Evolutionary conservation across 495 filamentous ascomycete species (phyloP).

Genomic region (Paragyromitra xinjiangensis): DNA sequence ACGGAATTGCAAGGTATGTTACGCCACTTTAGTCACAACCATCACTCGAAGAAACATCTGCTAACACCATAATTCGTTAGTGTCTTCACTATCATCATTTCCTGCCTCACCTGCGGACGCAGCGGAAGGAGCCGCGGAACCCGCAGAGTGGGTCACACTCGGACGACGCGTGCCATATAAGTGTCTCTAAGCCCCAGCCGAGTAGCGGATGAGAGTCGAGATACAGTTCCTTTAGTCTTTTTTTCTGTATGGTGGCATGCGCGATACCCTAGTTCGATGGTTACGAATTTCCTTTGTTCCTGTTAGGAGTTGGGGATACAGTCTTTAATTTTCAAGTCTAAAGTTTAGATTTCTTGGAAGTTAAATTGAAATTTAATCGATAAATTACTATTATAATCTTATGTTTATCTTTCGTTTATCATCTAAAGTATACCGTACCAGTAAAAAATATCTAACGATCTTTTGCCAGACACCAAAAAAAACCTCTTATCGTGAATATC

Average conservation of each 20-base stretch:
- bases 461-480: not conserved
- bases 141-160: conserved; percentile 19
- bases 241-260: conserved; percentile 2
- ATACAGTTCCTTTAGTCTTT: not conserved
- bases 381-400: conserved; percentile 8
- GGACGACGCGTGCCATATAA: conserved; percentile 32
- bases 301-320: conserved; percentile 24
- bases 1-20: conserved; percentile 60
- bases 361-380: conserved; percentile 12
- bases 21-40: not conserved
- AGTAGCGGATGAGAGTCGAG: not conserved
- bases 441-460: conserved; percentile 34
- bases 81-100: conserved; percentile 84
- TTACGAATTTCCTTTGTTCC: conserved; percentile 27
- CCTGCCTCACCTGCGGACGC: conserved; percentile 82
- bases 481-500: not conserved
- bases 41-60: conserved; percentile 3
- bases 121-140: conserved; percentile 58
- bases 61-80: conserved; percentile 67
- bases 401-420: not conserved
- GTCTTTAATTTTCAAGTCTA: conserved; percentile 10
- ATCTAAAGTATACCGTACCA: not conserved
- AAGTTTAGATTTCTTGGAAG: conserved; percentile 26
- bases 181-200: not conserved
- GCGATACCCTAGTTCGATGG: conserved; percentile 17